Conservation (phyloP, 768 basidiomycete genomes). For the Pleurotus cornucopiae region DNA sequence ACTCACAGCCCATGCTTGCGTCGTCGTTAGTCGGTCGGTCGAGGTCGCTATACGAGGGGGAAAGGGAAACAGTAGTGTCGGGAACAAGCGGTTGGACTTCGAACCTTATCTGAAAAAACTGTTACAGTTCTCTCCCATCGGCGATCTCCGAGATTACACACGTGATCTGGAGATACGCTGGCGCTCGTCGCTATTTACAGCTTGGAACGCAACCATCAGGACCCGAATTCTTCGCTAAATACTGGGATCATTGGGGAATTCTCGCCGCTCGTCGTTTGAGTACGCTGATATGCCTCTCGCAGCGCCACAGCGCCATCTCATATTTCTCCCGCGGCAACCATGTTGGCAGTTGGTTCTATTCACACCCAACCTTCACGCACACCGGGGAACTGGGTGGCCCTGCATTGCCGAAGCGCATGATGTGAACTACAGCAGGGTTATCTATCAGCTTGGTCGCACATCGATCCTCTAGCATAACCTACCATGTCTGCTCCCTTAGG, state of each 20-base stretch:
- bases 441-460: no score
- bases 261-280: no score
- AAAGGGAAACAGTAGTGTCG: conserved; percentile 21
- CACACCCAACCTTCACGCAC: conserved; percentile 1
- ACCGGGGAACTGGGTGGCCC: not conserved
- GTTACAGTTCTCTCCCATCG: conserved; percentile 22
- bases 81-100: conserved; percentile 17
- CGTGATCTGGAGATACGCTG: not conserved
- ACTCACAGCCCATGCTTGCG: conserved; percentile 85
- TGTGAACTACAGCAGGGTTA: not conserved
- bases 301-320: not conserved
- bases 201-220: no score
- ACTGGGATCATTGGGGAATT: no score
- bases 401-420: not conserved
- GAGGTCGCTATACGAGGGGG: conserved; percentile 23
- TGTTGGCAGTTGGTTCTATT: not conserved
- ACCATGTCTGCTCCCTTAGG: conserved; percentile 7
- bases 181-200: no score
- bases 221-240: no score
- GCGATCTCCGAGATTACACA: not conserved
- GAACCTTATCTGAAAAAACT: conserved; percentile 48
- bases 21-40: conserved; percentile 37
- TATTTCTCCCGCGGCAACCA: not conserved
- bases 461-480: not conserved
- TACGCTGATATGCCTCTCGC: not conserved